Evolutionary conservation across 2,329 filamentous ascomycete species (phyloP).

Genomic region (Ophiognomonia clavigignenti-juglandacearum): DNA sequence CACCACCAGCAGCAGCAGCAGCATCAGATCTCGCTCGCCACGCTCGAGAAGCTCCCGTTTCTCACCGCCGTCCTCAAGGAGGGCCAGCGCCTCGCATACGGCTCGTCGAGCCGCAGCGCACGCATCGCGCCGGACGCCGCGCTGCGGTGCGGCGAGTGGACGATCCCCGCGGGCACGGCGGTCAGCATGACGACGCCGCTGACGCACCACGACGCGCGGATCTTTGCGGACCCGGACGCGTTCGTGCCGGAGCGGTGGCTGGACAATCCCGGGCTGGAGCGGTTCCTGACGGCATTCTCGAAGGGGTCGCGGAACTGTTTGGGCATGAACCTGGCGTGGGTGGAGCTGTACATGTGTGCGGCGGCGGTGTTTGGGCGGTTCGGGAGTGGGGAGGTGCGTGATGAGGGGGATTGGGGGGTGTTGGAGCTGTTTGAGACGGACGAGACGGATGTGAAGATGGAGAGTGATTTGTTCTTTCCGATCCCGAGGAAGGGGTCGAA

Average conservation of each 20-base stretch:
- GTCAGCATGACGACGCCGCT: conserved; percentile 22
- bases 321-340: conserved; percentile 21
- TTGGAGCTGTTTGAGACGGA: conserved; percentile 9
- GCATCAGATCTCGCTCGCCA: no score
- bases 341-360: conserved; percentile 21
- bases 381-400: no score
- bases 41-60: conserved; percentile 32
- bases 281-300: conserved; percentile 15
- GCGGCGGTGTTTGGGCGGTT: conserved; percentile 19
- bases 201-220: conserved; percentile 19
- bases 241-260: conserved; percentile 14
- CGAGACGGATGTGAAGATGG: not conserved
- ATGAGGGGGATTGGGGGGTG: no score
- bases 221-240: conserved; percentile 18
- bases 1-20: no score
- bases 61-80: conserved; percentile 40
- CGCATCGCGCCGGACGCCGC: conserved; percentile 32
- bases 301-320: conserved; percentile 22
- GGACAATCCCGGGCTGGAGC: conserved; percentile 9
- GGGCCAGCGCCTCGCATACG: conserved; percentile 37
- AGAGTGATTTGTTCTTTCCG: not conserved
- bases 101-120: conserved; percentile 33
- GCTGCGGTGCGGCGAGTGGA: conserved; percentile 19
- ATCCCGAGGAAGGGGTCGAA: no score
- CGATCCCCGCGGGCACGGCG: conserved; percentile 23